These are phyloP conservation scores for Danielia reshetovae DNA, from an alignment of 805 yeast genomes.

Conservation along the genomic window DNA sequence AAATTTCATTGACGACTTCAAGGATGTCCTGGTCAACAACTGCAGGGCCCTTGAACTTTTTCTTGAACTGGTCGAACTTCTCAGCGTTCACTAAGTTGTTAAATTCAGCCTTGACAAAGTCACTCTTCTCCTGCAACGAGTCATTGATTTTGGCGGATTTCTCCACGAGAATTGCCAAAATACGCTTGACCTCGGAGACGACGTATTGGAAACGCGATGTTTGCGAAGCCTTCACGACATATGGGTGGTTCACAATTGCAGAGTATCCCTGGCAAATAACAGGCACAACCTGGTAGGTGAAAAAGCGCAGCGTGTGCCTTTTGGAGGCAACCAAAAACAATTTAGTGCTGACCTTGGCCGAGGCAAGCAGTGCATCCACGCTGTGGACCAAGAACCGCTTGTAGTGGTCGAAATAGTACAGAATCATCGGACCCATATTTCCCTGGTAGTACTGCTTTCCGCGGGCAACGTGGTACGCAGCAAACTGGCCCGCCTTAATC, in stretches of 20 bases:
- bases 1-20: slow-evolving; percentile 6
- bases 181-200: slow-evolving; percentile 1
- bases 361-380: slow-evolving; percentile 4
- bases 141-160: slow-evolving; percentile 4
- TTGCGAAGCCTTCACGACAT: slow-evolving; percentile 1
- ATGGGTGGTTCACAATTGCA: neutral
- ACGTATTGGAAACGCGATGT: slow-evolving; percentile 1
- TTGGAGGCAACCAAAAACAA: neutral
- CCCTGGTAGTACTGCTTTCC: slow-evolving; percentile 3
- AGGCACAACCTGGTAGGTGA: slow-evolving; percentile 1
- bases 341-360: neutral
- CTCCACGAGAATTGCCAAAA: slow-evolving; percentile 6
- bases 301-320: neutral
- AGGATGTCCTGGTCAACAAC: no score
- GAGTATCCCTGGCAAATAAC: neutral
- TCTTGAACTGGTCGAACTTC: slow-evolving; percentile 3
- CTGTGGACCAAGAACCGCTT: slow-evolving; percentile 7
- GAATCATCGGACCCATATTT: slow-evolving; percentile 8
- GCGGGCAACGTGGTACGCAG: slow-evolving; percentile 1
- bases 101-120: slow-evolving; percentile 12
- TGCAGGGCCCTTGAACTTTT: slow-evolving; percentile 1
- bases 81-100: slow-evolving; percentile 4
- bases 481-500: neutral
- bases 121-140: slow-evolving; percentile 12
- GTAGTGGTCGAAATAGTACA: slow-evolving; percentile 9